A percentile compares a stretch with the other conserved stretches of the same genome.
Conservation (phyloP, 192 early-diverging fungal genomes). For the Chytriomyces sp. region DNA sequence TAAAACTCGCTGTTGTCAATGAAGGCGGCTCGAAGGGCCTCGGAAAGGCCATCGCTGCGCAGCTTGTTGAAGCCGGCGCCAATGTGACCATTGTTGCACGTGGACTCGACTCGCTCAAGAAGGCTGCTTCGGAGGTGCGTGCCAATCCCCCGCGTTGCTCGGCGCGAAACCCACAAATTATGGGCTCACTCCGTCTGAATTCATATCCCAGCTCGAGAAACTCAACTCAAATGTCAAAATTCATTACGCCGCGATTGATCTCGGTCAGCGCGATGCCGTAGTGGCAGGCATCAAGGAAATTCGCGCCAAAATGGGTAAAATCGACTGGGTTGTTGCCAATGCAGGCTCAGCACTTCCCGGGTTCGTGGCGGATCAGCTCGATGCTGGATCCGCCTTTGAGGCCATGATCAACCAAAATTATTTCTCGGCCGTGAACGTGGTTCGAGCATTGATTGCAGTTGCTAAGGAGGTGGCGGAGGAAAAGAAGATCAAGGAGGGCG, state of each 20-base stretch:
- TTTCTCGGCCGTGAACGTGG: constrained; percentile 41
- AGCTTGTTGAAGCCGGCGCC: constrained; percentile 40
- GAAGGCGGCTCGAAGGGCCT: constrained; percentile 45
- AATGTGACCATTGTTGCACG: constrained; percentile 53
- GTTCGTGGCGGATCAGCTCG: constrained; percentile 39
- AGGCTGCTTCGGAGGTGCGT: no score
- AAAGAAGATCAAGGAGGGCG: constrained; percentile 2
- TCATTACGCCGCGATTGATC: not conserved
- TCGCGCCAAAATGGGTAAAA: not conserved
- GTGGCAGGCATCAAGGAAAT: not conserved
- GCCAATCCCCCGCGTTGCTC: no score
- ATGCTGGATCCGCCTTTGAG: constrained; percentile 14
- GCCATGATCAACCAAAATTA: constrained; percentile 47
- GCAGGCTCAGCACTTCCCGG: constrained; percentile 35
- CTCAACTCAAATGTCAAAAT: not conserved
- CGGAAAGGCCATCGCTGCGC: constrained; percentile 39
- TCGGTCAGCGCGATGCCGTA: not conserved
- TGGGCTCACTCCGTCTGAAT: no score
- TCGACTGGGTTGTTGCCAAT: constrained; percentile 9
- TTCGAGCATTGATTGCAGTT: constrained; percentile 35
- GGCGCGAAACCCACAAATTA: no score
- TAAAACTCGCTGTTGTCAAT: not conserved
- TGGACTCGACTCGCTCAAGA: constrained; percentile 26
- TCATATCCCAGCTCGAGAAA: not conserved
- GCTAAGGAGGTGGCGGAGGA: constrained; percentile 17